Conservation (phyloP, 768 basidiomycete species). For the Russula olivacea region DNA sequence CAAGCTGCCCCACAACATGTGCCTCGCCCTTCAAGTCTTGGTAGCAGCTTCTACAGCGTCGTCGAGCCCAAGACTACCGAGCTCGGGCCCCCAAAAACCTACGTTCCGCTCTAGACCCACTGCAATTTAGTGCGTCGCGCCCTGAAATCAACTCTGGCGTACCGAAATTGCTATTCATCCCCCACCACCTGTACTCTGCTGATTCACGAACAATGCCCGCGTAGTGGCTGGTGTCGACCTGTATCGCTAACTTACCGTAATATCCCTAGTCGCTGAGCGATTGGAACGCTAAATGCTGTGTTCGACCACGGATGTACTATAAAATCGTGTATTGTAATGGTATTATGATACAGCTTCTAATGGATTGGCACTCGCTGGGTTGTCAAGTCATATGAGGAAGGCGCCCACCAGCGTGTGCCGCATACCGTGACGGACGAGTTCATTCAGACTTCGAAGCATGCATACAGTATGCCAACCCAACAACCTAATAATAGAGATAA, state of each 20-base stretch:
- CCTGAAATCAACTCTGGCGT: neutral
- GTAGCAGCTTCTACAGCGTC: conserved; percentile 6
- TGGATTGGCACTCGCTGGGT: neutral
- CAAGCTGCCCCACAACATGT: conserved; percentile 53
- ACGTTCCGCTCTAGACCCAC: conserved; percentile 30
- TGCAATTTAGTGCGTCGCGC: conserved; percentile 27
- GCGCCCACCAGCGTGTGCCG: neutral
- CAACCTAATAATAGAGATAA: neutral
- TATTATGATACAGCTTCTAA: conserved; percentile 9
- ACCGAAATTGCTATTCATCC: neutral
- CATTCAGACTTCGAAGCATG: neutral
- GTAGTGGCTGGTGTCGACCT: neutral
- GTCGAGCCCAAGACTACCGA: neutral
- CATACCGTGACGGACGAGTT: neutral
- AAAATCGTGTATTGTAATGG: conserved; percentile 1
- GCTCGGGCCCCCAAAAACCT: neutral
- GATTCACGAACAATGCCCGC: neutral
- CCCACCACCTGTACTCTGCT: neutral
- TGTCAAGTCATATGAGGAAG: neutral
- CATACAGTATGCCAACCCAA: neutral
- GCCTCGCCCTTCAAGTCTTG: conserved; percentile 28
- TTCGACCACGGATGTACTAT: neutral
- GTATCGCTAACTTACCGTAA: neutral
- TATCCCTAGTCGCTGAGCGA: conserved; percentile 11
- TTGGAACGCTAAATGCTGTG: neutral